Evolutionary conservation across 148 eudicot genomes (phyloP), one percentile per base, ranked within the genome.

Genomic region (Camellia granthamiana): DNA sequence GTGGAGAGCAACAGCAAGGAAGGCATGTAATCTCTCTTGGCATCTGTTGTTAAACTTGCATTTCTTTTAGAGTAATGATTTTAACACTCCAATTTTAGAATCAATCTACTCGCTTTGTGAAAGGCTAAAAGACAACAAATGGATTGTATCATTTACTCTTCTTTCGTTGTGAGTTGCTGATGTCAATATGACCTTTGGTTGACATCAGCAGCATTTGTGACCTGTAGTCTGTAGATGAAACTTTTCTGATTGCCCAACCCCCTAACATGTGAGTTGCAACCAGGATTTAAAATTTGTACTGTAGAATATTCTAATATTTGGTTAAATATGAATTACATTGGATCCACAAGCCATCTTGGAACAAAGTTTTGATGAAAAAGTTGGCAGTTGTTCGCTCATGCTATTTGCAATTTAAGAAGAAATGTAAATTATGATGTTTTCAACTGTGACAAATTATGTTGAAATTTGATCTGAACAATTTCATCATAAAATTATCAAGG

Each of bases 1-100:
- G n/a, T 96, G 99, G 99, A 88, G 99, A 89, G 89, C 88, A 81
- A 90, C 91, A 43, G 98, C 97, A 43, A 85, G 85, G 80, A 89
- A 85, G 97, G 99, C 89, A 88, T 30, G 72, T 55, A 5, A 30
- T 66, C 7, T 7, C 60, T 70, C 3, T 69, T 70, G 52, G 66
- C 10, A 64, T 56, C 11, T 15, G 54, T 12, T 69, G 76, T 68
- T 18, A 43, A 61, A 47, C 49, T 69, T n/a, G 44, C 23, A 52
- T 11, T n/a, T 58, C 14, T 58, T 18, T 75, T 55, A 11, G 6
- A 2, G 47, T 0, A 15, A 67, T 30, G 46, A 13, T 68, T 38
- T 11, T 16, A 10, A 69, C 69, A 43, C 68, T 38, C 23, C 8
- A 61, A 58, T 72, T 30, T 30, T 30, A 30, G 38, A 30, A 30